A percentile compares a stretch with the other conserved stretches of the same genome.
These are phyloP conservation scores for Penicillium concentricum DNA, from an alignment of 2,329 filamentous ascomycete species.

Conservation along the genomic window DNA sequence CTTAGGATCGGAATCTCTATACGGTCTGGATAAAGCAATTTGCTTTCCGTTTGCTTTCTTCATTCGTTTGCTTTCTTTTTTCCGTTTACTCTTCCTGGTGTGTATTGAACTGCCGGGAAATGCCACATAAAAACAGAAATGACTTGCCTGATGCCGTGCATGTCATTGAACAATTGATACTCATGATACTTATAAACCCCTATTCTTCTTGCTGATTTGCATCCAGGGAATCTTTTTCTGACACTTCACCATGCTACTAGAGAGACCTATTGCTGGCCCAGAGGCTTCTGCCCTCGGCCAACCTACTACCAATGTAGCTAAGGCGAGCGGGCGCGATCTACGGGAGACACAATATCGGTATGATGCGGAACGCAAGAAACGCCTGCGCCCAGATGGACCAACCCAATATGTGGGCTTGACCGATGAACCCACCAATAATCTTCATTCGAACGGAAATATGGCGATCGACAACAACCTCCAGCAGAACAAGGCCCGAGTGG, in stretches of 20 bases:
- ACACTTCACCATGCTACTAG: neutral
- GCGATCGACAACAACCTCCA: neutral
- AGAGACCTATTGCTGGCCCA: no score
- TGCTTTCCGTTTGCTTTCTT: neutral
- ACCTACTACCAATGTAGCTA: neutral
- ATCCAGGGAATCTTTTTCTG: neutral
- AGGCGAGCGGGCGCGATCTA: neutral
- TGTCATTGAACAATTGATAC: neutral
- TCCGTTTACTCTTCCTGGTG: neutral
- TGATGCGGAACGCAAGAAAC: neutral
- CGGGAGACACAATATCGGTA: neutral
- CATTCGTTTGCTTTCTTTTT: neutral
- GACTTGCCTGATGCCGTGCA: neutral
- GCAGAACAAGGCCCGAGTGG: constrained; percentile 4
- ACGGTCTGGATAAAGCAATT: no score
- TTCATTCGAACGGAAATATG: neutral
- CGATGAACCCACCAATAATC: neutral
- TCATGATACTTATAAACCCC: neutral
- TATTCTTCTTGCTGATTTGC: neutral
- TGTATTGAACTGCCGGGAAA: neutral
- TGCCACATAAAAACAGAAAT: neutral
- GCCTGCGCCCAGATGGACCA: neutral
- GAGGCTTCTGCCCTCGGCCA: neutral
- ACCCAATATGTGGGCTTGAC: neutral
- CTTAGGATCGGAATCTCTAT: no score